Evolutionary conservation across 192 early-diverging fungal species (phyloP).

Genomic region (Endogone sp.): DNA sequence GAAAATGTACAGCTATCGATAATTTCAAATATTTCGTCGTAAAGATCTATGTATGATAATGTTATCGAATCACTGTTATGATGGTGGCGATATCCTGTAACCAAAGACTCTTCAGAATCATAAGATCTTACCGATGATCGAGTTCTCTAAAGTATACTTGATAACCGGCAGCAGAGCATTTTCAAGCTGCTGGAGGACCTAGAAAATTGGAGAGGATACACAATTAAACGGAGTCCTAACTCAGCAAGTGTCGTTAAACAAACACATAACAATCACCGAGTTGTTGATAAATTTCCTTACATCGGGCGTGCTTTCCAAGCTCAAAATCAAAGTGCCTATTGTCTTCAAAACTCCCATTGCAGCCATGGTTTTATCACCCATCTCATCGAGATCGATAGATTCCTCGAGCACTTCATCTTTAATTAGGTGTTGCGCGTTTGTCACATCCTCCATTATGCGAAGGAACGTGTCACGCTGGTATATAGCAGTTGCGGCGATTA

Average conservation of each 20-base stretch:
- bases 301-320: conserved; percentile 79
- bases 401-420: conserved; percentile 44
- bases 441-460: conserved; percentile 74
- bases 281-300: background rate
- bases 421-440: conserved; percentile 36
- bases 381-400: conserved; percentile 50
- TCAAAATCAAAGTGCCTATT: conserved; percentile 80
- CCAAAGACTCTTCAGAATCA: too few relatives aligned
- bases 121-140: conserved; percentile 46
- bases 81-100: too few relatives aligned
- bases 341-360: conserved; percentile 89
- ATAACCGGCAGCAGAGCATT: conserved; percentile 73
- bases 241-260: too few relatives aligned
- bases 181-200: conserved; percentile 76
- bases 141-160: conserved; percentile 73
- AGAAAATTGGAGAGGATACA: background rate
- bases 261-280: background rate
- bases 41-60: conserved; percentile 52
- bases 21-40: conserved; percentile 85
- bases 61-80: too few relatives aligned
- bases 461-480: conserved; percentile 75
- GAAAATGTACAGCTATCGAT: conserved; percentile 87
- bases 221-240: background rate
- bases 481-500: too few relatives aligned
- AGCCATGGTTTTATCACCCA: conserved; percentile 84